Evolutionary conservation across 1,284 basidiomycete species (phyloP).

Genomic region (Ustilago trichophora): DNA sequence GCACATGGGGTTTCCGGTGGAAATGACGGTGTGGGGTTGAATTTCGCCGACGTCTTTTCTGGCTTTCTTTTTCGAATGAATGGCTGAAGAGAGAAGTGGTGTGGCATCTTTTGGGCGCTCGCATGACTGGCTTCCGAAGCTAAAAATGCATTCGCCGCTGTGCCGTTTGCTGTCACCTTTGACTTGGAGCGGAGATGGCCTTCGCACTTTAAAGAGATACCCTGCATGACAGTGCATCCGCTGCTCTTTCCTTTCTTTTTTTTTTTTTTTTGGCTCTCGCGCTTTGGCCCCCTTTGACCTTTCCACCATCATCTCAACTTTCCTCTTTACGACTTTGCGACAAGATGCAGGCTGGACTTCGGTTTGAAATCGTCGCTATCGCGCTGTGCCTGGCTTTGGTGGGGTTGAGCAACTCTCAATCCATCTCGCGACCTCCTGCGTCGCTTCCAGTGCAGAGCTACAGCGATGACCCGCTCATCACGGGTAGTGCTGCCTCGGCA

Average conservation of each 20-base stretch:
- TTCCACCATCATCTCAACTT: too few relatives aligned
- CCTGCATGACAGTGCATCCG: not conserved
- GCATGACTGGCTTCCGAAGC: not conserved
- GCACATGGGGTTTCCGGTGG: too few relatives aligned
- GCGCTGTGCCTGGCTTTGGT: too few relatives aligned
- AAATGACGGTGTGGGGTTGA: not conserved
- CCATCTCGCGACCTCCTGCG: slow-evolving; percentile 17
- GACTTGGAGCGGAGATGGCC: too few relatives aligned
- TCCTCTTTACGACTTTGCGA: too few relatives aligned
- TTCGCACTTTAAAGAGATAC: too few relatives aligned
- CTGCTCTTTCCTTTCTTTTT: too few relatives aligned
- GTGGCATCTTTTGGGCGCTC: not conserved
- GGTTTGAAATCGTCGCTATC: too few relatives aligned
- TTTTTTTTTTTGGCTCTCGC: too few relatives aligned
- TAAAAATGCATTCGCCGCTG: not conserved
- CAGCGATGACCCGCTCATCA: slow-evolving; percentile 27
- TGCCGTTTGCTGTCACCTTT: not conserved
- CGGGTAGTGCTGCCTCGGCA: slow-evolving; percentile 5
- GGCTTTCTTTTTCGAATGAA: not conserved
- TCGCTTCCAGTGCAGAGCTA: slow-evolving; percentile 24
- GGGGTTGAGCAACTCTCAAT: not conserved
- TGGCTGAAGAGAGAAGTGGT: not conserved
- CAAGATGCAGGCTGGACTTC: too few relatives aligned
- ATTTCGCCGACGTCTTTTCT: too few relatives aligned
- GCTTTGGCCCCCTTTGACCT: too few relatives aligned